phyloP scores from a whole-genome alignment of 106 monocot genomes.

The Agapanthus africanus region DNA sequence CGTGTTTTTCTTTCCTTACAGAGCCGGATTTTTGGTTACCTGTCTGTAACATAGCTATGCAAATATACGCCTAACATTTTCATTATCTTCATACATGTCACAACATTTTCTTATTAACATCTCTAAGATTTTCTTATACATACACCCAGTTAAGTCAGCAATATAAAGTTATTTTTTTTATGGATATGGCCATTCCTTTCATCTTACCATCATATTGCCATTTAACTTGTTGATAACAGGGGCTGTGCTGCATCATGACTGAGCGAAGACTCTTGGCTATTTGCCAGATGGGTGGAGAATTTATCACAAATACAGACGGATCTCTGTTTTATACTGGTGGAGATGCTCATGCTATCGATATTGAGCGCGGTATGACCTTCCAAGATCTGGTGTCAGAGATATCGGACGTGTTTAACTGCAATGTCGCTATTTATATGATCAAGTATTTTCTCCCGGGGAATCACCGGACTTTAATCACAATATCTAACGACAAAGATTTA shows the following conservation, averaged over 20 bases:
- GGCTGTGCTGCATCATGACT: conserved; percentile 23
- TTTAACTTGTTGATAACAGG: too few species aligned
- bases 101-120: too few species aligned
- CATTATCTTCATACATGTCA: too few species aligned
- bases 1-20: too few species aligned
- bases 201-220: too few species aligned
- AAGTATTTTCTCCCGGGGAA: conserved; percentile 97
- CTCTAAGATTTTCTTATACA: too few species aligned
- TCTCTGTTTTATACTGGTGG: conserved; percentile 71
- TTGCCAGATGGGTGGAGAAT: conserved; percentile 87
- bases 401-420: conserved; percentile 61
- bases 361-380: conserved; percentile 51
- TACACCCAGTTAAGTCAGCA: too few species aligned
- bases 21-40: too few species aligned
- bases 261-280: conserved; percentile 59
- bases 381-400: conserved; percentile 67
- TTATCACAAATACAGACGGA: conserved; percentile 65
- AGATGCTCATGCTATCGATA: conserved; percentile 90
- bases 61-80: too few species aligned
- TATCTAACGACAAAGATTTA: conserved; percentile 91
- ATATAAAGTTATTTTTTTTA: too few species aligned
- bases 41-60: too few species aligned
- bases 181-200: too few species aligned
- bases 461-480: conserved; percentile 63
- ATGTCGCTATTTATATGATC: conserved; percentile 37